A percentile compares a stretch with the other conserved stretches of the same genome.
Evolutionary conservation across 768 basidiomycete genomes (phyloP).

Genomic region (Mycena sanguinolenta): DNA sequence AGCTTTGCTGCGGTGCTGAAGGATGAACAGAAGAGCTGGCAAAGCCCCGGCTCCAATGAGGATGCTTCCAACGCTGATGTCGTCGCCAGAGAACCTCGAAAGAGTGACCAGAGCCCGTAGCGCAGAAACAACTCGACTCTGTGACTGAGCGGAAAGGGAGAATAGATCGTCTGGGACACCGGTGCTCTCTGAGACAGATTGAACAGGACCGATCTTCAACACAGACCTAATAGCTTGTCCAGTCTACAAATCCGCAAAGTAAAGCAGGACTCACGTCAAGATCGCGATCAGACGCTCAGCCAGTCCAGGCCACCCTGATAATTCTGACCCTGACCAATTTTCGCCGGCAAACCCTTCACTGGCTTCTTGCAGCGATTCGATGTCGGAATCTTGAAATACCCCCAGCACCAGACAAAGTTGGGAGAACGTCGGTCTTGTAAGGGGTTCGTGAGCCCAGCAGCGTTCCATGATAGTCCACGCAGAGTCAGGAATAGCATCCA

Average conservation of each 20-base stretch:
- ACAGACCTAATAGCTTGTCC: background rate
- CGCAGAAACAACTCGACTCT: slow-evolving; percentile 5
- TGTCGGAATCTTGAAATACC: slow-evolving; percentile 13
- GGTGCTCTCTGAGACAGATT: background rate
- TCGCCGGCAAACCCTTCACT: slow-evolving; percentile 10
- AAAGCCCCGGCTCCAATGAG: slow-evolving; percentile 2
- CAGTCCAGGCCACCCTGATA: slow-evolving; percentile 11
- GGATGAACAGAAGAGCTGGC: slow-evolving; percentile 2
- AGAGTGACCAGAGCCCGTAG: slow-evolving; percentile 12
- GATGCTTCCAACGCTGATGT: slow-evolving; percentile 5
- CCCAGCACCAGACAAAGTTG: slow-evolving; percentile 10
- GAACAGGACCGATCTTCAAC: slow-evolving; percentile 14
- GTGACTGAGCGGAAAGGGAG: slow-evolving; percentile 7
- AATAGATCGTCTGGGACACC: background rate
- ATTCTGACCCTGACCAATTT: slow-evolving; percentile 15
- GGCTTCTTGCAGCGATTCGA: slow-evolving; percentile 11
- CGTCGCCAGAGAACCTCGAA: slow-evolving; percentile 9
- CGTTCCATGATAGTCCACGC: slow-evolving; percentile 18
- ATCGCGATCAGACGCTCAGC: slow-evolving; percentile 13
- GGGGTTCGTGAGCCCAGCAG: slow-evolving; percentile 14
- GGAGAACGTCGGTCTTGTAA: slow-evolving; percentile 17
- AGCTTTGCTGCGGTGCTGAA: slow-evolving; percentile 3
- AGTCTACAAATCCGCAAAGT: background rate
- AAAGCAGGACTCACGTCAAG: background rate
- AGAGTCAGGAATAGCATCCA: slow-evolving; percentile 9